A percentile compares a stretch with the other conserved stretches of the same genome.
These are phyloP conservation scores for Ceratobasidium sp. DNA, from an alignment of 1,284 basidiomycete species.

Conservation along the genomic window DNA sequence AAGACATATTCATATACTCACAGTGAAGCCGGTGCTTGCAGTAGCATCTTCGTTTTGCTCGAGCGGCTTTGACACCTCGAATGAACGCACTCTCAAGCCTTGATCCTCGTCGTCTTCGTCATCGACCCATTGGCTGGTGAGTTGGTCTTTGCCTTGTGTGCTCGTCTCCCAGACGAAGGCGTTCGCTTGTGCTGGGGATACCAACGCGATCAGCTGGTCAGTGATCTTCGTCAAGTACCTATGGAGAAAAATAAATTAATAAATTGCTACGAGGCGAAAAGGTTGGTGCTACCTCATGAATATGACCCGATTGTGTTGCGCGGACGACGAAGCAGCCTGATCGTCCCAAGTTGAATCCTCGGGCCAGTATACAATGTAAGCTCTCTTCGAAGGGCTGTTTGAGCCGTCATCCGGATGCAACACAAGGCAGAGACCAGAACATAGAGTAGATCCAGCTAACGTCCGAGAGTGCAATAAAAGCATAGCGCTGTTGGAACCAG, in stretches of 20 bases:
- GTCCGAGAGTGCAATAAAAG: slow-evolving; percentile 44
- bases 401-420: background rate
- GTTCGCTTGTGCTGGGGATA: slow-evolving; percentile 42
- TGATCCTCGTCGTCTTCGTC: slow-evolving; percentile 10
- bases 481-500: slow-evolving; percentile 42
- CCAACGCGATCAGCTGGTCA: slow-evolving; percentile 45
- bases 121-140: slow-evolving; percentile 11
- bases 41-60: slow-evolving; percentile 45
- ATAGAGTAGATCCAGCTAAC: slow-evolving; percentile 53
- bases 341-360: slow-evolving; percentile 47
- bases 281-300: slow-evolving; percentile 44
- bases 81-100: slow-evolving; percentile 38
- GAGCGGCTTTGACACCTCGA: slow-evolving; percentile 43
- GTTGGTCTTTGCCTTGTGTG: slow-evolving; percentile 38
- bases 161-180: slow-evolving; percentile 40
- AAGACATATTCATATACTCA: background rate
- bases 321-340: slow-evolving; percentile 35
- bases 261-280: background rate
- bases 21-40: slow-evolving; percentile 37
- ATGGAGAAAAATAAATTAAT: background rate
- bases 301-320: slow-evolving; percentile 43
- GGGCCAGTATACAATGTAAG: slow-evolving; percentile 46
- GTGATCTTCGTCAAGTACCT: slow-evolving; percentile 45
- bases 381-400: slow-evolving; percentile 4
- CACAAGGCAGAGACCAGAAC: slow-evolving; percentile 64